phyloP scores from a whole-genome alignment of 495 filamentous ascomycete species.

The Annulohypoxylon moriforme region DNA sequence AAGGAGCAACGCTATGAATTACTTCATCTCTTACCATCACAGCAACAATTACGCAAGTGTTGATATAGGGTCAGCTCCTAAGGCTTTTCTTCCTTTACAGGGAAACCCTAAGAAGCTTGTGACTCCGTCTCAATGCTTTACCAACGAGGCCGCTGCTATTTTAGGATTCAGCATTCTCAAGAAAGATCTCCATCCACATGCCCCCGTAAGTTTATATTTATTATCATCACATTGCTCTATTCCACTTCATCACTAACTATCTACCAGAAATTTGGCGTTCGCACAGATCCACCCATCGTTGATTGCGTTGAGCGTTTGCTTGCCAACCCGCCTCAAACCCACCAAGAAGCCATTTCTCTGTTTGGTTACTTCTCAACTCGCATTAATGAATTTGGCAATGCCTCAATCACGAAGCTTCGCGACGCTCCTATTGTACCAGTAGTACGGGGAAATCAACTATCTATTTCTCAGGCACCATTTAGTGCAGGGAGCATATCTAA shows the following conservation, averaged over 20 bases:
- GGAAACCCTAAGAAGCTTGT: slow-evolving; percentile 70
- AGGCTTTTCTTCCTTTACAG: slow-evolving; percentile 79
- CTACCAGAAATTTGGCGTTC: slow-evolving; percentile 80
- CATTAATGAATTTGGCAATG: slow-evolving; percentile 73
- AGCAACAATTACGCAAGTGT: slow-evolving; percentile 76
- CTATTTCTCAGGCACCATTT: slow-evolving; percentile 38
- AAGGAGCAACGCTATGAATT: slow-evolving; percentile 76
- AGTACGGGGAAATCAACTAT: slow-evolving; percentile 41
- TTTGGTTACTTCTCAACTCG: slow-evolving; percentile 88
- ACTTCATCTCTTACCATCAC: slow-evolving; percentile 82
- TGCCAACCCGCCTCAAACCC: slow-evolving; percentile 72
- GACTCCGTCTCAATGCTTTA: slow-evolving; percentile 81
- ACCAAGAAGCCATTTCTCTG: slow-evolving; percentile 70
- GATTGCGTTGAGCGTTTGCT: slow-evolving; percentile 78
- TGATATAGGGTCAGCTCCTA: slow-evolving; percentile 64
- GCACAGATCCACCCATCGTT: slow-evolving; percentile 77
- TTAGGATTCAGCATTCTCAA: slow-evolving; percentile 83
- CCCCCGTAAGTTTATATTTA: slow-evolving; percentile 48
- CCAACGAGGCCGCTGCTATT: slow-evolving; percentile 77
- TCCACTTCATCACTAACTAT: slow-evolving; percentile 7
- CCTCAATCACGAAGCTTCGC: slow-evolving; percentile 67
- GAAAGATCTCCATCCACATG: slow-evolving; percentile 77
- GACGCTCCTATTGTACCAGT: slow-evolving; percentile 79
- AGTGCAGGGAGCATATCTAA: slow-evolving; percentile 40
- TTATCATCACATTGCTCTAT: not conserved